phyloP scores from a whole-genome alignment of 2,329 filamentous ascomycete species.

The Stagonosporopsis tanaceti region DNA sequence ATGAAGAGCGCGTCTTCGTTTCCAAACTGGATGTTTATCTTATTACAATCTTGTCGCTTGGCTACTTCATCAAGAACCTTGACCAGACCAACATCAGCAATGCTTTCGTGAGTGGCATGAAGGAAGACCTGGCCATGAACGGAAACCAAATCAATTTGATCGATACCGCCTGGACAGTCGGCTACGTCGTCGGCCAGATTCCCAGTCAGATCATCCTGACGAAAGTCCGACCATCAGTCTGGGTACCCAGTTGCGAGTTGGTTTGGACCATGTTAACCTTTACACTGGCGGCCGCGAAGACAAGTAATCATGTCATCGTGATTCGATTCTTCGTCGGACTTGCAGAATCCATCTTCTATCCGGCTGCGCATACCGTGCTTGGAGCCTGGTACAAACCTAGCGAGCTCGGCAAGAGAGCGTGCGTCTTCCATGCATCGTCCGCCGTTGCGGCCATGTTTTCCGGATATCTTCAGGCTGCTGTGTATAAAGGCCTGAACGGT shows the following conservation, averaged over 20 bases:
- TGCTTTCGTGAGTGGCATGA: constrained; percentile 38
- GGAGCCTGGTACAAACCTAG: constrained; percentile 36
- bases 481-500: constrained; percentile 30
- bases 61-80: constrained; percentile 39
- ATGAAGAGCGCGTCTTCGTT: constrained; percentile 32
- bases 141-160: constrained; percentile 35
- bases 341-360: constrained; percentile 31
- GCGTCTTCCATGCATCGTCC: constrained; percentile 32
- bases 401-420: constrained; percentile 36
- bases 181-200: constrained; percentile 34
- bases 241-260: constrained; percentile 32
- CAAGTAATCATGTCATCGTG: constrained; percentile 31
- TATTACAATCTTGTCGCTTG: constrained; percentile 31
- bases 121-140: constrained; percentile 35
- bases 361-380: constrained; percentile 31
- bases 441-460: constrained; percentile 36
- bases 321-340: constrained; percentile 35
- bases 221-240: constrained; percentile 30
- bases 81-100: constrained; percentile 38
- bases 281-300: constrained; percentile 31
- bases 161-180: constrained; percentile 30
- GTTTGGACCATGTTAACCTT: constrained; percentile 36
- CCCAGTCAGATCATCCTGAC: constrained; percentile 33
- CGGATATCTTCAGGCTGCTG: constrained; percentile 32
- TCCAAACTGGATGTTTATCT: constrained; percentile 33